Base-by-base conservation (phyloP, 2,329 filamentous ascomycete species). In the Alternaria metachromatica region DNA sequence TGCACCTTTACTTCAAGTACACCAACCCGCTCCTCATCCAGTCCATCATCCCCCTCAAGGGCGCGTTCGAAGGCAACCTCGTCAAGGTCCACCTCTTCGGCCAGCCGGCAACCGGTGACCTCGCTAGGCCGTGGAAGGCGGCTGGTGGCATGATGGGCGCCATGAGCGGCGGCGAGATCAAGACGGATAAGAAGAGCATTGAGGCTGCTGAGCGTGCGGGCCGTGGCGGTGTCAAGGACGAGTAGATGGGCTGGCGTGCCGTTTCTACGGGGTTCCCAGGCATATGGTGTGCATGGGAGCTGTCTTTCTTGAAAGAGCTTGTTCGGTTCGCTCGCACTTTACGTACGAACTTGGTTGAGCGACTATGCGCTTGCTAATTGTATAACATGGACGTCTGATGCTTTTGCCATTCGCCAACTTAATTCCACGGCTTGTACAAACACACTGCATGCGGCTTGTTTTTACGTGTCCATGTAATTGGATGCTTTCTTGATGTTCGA, bases 1-100 rank as follows among this genome's bases (percentile, higher is more conserved):
- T 99, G 95, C 96, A 99, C 85, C 72, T 99, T 66, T 99, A 98
- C 90, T 92, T 99, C 87, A 94, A 97, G 83, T 99, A 98, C 90
- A 98, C 94, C 85, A 99, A 98, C 89, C 96, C 96, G 45, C 92
- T 99, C 55, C 86, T 97, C 77, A 97, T 99, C 85, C 96, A 99
- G 89, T 96, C 92, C 81, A 97, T 99, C 85, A 96, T 99, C 79
- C 96, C 96, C 33, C 87, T 98, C 82, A 99, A 99, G 90, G 88
- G 92, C 80, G 95, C 94, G 49, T 88, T 99, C 82, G 96, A 99
- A 87, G 88, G 91, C 84, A 98, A 97, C 87, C 86, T 97, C 75
- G 88, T 96, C 86, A 97, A 98, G 89, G 95, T 99, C 78, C 92
- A 98, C 84, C 73, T 99, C 69, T 92, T 94, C 69, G 94, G 94